Evolutionary conservation across 202 grass and related monocot genomes (phyloP), one percentile per base, ranked within the genome.

Genomic region (Dendrocalamus latiflorus): DNA sequence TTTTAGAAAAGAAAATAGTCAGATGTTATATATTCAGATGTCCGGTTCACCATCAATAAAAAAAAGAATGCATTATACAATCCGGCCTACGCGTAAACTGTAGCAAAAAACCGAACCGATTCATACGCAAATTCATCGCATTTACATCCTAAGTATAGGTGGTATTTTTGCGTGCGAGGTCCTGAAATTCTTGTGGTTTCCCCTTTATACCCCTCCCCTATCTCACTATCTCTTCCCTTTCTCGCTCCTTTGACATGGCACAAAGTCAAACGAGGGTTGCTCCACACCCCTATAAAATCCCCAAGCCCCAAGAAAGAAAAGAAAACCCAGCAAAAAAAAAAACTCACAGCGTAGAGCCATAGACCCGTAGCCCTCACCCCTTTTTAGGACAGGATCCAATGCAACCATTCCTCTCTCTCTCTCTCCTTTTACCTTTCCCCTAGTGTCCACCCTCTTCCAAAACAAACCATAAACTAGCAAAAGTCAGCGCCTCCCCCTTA

Each of bases 401-500:
- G 92, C 92, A n/a, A n/a, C n/a, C 66, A 62, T 73, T 76, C 21
- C 57, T 65, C 72, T 60, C 70, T 18, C 63, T 71, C 81, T 89
- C 70, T 81, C 79, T 81, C 80, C 30, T 74, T 82, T 89, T 78
- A 82, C 64, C 51, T 44, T 51, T 55, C 30, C 44, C 47, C 70
- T 53, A n/a, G n/a, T 83, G 85, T 59, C 34, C 79, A 20, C 84
- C 22, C 86, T 58, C 81, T 64, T 84, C 74, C 78, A 85, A 64
- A 63, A 70, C 82, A 85, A 85, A 81, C 84, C 72, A 83, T 88
- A 75, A 50, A 70, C 68, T 74, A 66, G 68, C 82, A 64, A 81
- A 95, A 93, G 90, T 95, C 93, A 93, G 93, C 90, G 93, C 93
- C 79, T 78, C 77, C 54, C 65, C 54, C 79, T 88, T 78, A 68